A percentile compares a stretch with the other conserved stretches of the same genome.
Evolutionary conservation across 371 early-diverging fungal genomes (phyloP).

Genomic region (Apophysomyces ossiformis): DNA sequence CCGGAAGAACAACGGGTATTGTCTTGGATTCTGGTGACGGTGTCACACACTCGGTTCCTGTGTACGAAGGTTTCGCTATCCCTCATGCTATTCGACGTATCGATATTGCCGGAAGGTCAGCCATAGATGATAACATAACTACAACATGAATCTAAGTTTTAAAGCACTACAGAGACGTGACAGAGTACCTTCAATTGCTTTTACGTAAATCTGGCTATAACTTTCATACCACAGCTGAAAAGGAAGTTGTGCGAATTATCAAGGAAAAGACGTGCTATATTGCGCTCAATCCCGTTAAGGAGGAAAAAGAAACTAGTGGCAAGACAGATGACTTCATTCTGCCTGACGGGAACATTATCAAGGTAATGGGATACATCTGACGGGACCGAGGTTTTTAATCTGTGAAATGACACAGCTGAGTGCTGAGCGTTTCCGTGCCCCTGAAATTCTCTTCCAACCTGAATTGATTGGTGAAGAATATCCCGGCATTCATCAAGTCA

Average conservation of each 20-base stretch:
- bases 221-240: constrained; percentile 91
- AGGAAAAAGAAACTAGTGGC: constrained; percentile 81
- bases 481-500: constrained; percentile 88
- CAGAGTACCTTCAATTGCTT: constrained; percentile 85
- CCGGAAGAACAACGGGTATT: constrained; percentile 96
- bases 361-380: constrained; percentile 40
- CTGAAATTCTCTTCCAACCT: constrained; percentile 93
- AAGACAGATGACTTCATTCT: constrained; percentile 82
- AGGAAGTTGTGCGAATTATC: constrained; percentile 91
- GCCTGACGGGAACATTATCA: constrained; percentile 92
- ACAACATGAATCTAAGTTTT: not conserved
- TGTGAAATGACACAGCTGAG: constrained; percentile 61
- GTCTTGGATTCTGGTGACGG: constrained; percentile 96
- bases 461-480: constrained; percentile 89
- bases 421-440: constrained; percentile 79
- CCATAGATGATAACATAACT: not conserved
- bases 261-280: constrained; percentile 97
- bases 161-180: constrained; percentile 72
- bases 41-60: constrained; percentile 93
- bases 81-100: constrained; percentile 91
- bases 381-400: not conserved
- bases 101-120: constrained; percentile 88
- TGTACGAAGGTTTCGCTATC: constrained; percentile 96
- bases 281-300: constrained; percentile 85
- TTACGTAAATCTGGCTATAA: constrained; percentile 87